Evolutionary conservation across 2,329 filamentous ascomycete species (phyloP), one percentile per base, ranked within the genome.

Genomic region (Aspergillus sp.): DNA sequence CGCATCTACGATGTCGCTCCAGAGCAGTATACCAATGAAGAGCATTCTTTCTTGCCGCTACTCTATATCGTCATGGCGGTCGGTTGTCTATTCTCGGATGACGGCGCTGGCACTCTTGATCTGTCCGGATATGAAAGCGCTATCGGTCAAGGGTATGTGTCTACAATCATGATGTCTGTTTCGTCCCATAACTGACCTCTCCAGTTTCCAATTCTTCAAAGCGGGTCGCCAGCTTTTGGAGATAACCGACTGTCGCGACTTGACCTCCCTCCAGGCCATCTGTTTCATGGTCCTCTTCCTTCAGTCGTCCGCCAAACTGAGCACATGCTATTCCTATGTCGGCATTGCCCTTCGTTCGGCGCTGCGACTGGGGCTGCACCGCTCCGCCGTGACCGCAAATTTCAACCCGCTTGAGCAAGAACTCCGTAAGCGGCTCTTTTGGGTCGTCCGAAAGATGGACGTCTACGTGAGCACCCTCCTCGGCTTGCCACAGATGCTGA

Each of bases 271-370:
- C 8, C 89, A 94, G 67, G 84, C 87, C 2, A 79, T 94, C 6
- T 74, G 91, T 17, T 91, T 90, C 66, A 88, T 91, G 80, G 87
- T 91, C 45, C 75, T 93, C 2, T 94, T 92, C 65, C 78, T 93
- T 1, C 89, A 94, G 64, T 84, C 87, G 2, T 89, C 89, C 2
- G 88, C 88, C 9, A 89, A 90, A 65, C 74, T 93, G 26, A 89
- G 85, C 65, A 87, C 85, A 9, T 93, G 89, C 66, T 93, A 93
- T 69, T 84, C 88, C 0, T 91, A 90, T 60, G 81, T 93, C 45
- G 89, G 89, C 6, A 87, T 93, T 61, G 89, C 88, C 2, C 75
- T 92, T 45, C 82, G 88, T 47, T 87, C 87, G 6, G 84, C 87
- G n/a, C 72, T 93, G 32, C 83, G 88, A 24, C 85, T 93, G 73